phyloP scores from a whole-genome alignment of 1,139 yeast species.

The Yarrowia galli region DNA sequence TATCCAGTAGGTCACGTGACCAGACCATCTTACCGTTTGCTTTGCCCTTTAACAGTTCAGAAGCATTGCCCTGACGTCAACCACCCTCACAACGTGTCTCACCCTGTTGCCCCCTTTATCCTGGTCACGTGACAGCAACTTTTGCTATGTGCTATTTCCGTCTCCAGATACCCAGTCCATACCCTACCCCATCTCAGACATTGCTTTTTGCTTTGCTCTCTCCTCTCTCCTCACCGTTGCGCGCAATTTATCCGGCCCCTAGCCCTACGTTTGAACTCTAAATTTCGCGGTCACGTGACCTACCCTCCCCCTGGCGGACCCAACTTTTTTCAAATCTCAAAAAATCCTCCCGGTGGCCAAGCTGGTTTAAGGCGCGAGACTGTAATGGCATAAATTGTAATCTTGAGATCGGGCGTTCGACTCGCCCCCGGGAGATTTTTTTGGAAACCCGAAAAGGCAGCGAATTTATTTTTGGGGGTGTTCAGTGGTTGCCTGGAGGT shows the following conservation, averaged over 20 bases:
- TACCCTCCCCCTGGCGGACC: not conserved
- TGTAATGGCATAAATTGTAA: constrained; percentile 64
- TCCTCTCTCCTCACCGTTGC: not conserved
- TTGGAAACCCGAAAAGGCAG: not conserved
- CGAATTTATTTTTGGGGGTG: not conserved
- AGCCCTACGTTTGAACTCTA: constrained; percentile 4
- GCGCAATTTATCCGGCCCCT: constrained; percentile 4
- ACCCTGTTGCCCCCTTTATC: too few species aligned
- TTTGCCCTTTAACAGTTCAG: too few species aligned
- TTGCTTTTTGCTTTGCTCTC: not conserved
- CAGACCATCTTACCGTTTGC: too few species aligned
- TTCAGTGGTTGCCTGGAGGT: too few species aligned
- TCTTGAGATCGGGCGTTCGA: constrained; percentile 88
- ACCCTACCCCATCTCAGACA: not conserved
- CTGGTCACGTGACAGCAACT: not conserved
- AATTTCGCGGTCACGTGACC: not conserved
- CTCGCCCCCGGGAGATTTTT: constrained; percentile 78
- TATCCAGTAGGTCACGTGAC: not conserved
- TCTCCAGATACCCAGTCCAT: too few species aligned
- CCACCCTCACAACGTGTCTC: too few species aligned
- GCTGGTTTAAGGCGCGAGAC: constrained; percentile 83
- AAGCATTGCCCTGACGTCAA: too few species aligned
- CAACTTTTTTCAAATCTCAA: not conserved
- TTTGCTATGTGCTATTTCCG: too few species aligned
- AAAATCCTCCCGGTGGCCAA: constrained; percentile 72